Percentiles rank a stretch among this genome's conserved stretches.
Evolutionary conservation across 176 grass and related monocot genomes (phyloP).

Genomic region (Tillandsia fasciculata): DNA sequence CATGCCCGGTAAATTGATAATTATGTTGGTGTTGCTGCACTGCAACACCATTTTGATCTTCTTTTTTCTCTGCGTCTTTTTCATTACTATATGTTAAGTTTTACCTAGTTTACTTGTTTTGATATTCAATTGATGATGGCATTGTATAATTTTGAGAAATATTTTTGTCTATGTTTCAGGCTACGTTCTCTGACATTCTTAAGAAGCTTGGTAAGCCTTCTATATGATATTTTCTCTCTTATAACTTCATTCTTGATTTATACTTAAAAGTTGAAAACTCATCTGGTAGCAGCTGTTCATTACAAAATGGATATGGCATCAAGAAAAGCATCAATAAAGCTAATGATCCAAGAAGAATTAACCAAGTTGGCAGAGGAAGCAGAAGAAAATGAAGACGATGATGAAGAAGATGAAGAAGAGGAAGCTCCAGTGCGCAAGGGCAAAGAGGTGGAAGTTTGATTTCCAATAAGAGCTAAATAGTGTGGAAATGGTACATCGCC

Average conservation of each 20-base stretch:
- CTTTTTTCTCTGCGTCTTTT: too few relatives aligned
- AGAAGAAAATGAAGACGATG: constrained; percentile 38
- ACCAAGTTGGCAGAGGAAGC: constrained; percentile 32
- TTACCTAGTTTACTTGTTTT: neutral
- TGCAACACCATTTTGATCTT: too few relatives aligned
- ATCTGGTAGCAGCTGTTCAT: constrained; percentile 24
- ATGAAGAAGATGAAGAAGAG: constrained; percentile 18
- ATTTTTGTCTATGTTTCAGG: constrained; percentile 24
- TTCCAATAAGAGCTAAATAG: neutral
- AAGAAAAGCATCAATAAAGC: constrained; percentile 29
- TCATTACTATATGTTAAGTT: neutral
- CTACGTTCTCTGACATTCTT: constrained; percentile 42
- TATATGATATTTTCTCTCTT: constrained; percentile 5
- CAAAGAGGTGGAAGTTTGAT: neutral
- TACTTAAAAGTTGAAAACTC: neutral
- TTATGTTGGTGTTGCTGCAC: neutral
- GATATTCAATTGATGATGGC: neutral
- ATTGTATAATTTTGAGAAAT: neutral
- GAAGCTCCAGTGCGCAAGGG: constrained; percentile 3
- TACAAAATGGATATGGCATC: constrained; percentile 34
- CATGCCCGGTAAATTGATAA: neutral
- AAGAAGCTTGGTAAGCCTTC: constrained; percentile 36
- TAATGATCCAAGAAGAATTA: constrained; percentile 44
- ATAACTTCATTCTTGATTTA: neutral
- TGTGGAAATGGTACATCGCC: neutral